A percentile compares a stretch with the other conserved stretches of the same genome.
phyloP scores from a whole-genome alignment of 1,284 basidiomycete species.

The Tausonia pullulans region DNA sequence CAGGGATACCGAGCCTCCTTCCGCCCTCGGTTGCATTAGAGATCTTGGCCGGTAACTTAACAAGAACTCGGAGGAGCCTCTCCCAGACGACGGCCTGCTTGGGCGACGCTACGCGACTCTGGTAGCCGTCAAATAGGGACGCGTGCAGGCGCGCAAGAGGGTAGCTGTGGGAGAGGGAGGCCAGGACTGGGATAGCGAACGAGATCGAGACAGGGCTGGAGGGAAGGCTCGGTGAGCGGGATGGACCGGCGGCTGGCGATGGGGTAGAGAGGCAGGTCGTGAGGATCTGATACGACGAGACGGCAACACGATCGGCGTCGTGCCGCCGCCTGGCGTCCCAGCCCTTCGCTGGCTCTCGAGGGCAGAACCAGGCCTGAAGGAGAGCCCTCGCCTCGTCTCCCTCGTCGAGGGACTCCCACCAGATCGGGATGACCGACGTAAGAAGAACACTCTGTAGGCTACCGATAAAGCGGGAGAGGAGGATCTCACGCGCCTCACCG shows the following conservation, averaged over 20 bases:
- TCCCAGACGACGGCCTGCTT: slow-evolving; percentile 46
- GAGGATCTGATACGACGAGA: background rate
- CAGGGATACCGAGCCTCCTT: slow-evolving; percentile 34
- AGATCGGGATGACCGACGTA: slow-evolving; percentile 53
- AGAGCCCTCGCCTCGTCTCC: slow-evolving; percentile 13
- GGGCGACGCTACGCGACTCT: slow-evolving; percentile 21
- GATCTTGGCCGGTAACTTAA: slow-evolving; percentile 52
- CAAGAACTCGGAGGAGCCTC: slow-evolving; percentile 50
- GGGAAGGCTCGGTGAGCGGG: background rate
- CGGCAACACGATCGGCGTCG: background rate
- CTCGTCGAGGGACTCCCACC: slow-evolving; percentile 39
- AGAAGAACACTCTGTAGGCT: slow-evolving; percentile 53
- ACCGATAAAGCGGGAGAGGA: slow-evolving; percentile 44
- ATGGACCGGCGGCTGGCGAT: background rate
- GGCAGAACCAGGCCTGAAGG: slow-evolving; percentile 3
- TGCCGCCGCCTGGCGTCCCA: background rate
- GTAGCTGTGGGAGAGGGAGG: background rate
- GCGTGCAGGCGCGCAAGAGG: background rate
- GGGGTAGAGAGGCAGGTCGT: background rate
- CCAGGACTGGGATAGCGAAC: background rate
- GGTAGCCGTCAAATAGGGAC: slow-evolving; percentile 16
- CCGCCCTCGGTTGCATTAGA: slow-evolving; percentile 48
- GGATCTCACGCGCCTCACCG: slow-evolving; percentile 24
- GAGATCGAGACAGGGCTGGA: background rate
- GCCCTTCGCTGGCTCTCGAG: background rate